phyloP scores from a whole-genome alignment of 306 rosid genomes.

The Rosa rugosa region DNA sequence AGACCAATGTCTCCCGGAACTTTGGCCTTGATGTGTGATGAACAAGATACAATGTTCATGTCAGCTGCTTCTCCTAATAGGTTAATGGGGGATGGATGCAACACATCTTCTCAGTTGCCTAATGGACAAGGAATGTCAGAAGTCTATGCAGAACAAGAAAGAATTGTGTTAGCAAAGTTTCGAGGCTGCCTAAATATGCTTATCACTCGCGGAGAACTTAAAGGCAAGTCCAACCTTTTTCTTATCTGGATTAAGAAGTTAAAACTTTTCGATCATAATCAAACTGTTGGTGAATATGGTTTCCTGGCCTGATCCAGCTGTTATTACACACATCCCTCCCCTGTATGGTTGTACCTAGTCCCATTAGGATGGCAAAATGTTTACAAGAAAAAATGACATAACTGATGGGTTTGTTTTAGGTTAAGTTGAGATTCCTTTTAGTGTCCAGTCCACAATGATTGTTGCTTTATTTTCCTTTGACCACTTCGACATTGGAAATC shows the following conservation, averaged over 20 bases:
- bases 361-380: background rate
- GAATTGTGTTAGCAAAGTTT: conserved; percentile 67
- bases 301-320: background rate
- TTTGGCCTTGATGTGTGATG: conserved; percentile 97
- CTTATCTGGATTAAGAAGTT: background rate
- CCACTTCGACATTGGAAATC: conserved; percentile 15
- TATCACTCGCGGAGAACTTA: conserved; percentile 93
- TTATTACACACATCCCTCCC: background rate
- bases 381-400: too few species aligned
- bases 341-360: background rate
- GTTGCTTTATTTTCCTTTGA: conserved; percentile 3
- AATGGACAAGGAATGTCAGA: conserved; percentile 78
- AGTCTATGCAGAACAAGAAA: conserved; percentile 83
- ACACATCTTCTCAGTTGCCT: conserved; percentile 64
- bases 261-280: background rate
- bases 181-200: conserved; percentile 88
- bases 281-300: background rate
- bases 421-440: background rate
- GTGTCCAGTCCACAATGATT: conserved; percentile 7
- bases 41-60: conserved; percentile 90
- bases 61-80: conserved; percentile 67
- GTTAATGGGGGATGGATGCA: conserved; percentile 50
- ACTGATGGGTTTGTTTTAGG: background rate
- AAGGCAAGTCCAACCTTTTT: conserved; percentile 61
- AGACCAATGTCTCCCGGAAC: conserved; percentile 99